These are phyloP conservation scores for Geotrichum cucujoidarum DNA, from an alignment of 1,139 yeast species.

Conservation along the genomic window DNA sequence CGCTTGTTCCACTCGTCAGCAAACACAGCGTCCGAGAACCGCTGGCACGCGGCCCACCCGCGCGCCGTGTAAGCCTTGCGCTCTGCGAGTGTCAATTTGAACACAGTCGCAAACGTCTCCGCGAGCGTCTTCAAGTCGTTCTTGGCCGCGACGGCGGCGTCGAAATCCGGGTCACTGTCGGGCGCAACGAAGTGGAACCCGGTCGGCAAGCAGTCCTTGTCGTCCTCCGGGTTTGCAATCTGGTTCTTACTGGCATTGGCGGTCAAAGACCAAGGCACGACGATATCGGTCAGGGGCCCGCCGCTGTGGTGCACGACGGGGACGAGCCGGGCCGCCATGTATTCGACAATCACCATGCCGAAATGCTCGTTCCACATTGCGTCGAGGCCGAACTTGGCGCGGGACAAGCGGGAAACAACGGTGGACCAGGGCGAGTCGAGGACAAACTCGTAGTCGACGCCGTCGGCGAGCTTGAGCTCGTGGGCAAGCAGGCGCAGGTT, in stretches of 20 bases:
- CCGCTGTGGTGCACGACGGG: slow-evolving; percentile 93
- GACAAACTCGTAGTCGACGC: slow-evolving; percentile 52
- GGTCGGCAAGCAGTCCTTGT: slow-evolving; percentile 33
- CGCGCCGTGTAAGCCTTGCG: slow-evolving; percentile 46
- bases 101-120: slow-evolving; percentile 44
- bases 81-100: slow-evolving; percentile 39
- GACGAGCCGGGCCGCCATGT: slow-evolving; percentile 76
- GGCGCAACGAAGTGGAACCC: slow-evolving; percentile 73
- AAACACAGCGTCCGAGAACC: slow-evolving; percentile 68
- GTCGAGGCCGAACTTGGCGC: slow-evolving; percentile 73
- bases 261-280: slow-evolving; percentile 41
- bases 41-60: slow-evolving; percentile 51
- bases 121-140: slow-evolving; percentile 42
- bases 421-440: slow-evolving; percentile 71
- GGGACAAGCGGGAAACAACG: slow-evolving; percentile 52
- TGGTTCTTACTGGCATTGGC: slow-evolving; percentile 36
- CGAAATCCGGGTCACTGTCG: slow-evolving; percentile 47
- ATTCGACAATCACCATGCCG: slow-evolving; percentile 96
- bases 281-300: slow-evolving; percentile 88
- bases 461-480: slow-evolving; percentile 44
- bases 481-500: slow-evolving; percentile 45
- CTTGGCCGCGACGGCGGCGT: neutral
- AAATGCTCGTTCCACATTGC: slow-evolving; percentile 99
- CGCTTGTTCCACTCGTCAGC: slow-evolving; percentile 52
- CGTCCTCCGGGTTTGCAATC: slow-evolving; percentile 36